Base-by-base conservation (phyloP, 371 early-diverging fungal species). In the Cladochytrium tenue region DNA sequence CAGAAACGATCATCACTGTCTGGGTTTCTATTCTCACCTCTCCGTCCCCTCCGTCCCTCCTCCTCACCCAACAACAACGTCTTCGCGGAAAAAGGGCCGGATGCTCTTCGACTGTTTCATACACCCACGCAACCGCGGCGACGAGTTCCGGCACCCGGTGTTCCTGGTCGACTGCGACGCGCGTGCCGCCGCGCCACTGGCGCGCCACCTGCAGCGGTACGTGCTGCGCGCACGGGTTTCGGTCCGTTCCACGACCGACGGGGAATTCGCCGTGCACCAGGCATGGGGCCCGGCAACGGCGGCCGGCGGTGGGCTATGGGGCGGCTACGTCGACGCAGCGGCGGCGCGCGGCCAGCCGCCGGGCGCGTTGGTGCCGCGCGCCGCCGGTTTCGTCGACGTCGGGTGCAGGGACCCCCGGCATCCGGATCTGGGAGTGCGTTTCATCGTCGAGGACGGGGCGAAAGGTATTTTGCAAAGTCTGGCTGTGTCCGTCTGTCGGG, bases 91-190 rank as follows among this genome's bases (percentile, higher is more conserved):
- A 35, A 58, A 82, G 81, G 84, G 98, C 1, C 86, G 98, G 51
- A 85, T 96, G 63, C 75, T 97, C 15, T 90, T 82, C 63, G 98
- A 97, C 71, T 90, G 90, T 3, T 94, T 97, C 68, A 86, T 97
- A 32, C 92, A 96, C 69, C 92, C 92, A 1, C 65, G 79, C 36
- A 90, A 90, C 75, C 66, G 63, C 4, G 88, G 87, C 33, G 67
- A 71, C 52, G 81, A 82, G 51, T 88, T 90, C 58, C 88, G 88
- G 35, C 89, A 88, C 34, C 73, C 76, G 0, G 56, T 33, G 26
- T 80, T 81, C 65, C 74, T 96, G 53, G 78, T 97, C 50, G 97
- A 97, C 52, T 85, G 83, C 55, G 89, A 92, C 59, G 76, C 82
- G 25, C 64, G 77, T 0, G 79, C 75, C 2, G 76, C 81, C 15